Base-by-base conservation (phyloP, 139 green algal species). In the Mychonastes homosphaera region DNA sequence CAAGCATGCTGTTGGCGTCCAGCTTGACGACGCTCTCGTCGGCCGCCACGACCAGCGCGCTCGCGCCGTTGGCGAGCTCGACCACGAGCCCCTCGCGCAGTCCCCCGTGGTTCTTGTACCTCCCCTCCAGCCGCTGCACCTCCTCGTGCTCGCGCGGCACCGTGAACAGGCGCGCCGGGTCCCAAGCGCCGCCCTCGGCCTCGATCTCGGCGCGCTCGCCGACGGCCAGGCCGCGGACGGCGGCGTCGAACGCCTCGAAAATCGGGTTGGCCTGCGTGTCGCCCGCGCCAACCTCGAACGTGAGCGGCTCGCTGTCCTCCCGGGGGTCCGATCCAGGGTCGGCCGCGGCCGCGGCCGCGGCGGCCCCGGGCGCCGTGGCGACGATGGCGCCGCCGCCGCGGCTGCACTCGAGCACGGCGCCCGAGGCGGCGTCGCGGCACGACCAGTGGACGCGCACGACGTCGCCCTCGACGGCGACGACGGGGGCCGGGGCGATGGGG, bases 181-280 rank as follows among this genome's bases (percentile, higher is more conserved):
- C 69, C 83, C 85, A 95, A 32, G 87, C 79, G 1, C 78, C 81
- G 19, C 87, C 87, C 23, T 38, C 28, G 36, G 77, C 78, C 72
- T 82, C 69, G 19, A 86, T 57, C 13, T 68, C 55, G 10, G 62
- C 62, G 2, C 33, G 44, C 3, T 92, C 79, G 1, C 79, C 79
- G 9, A 88, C 71, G 0, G 67, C 70, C 39, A 94, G 52, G 5
- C 81, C 84, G 3, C 79, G 64, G 2, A 94, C 69, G 3, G 85
- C 86, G 33, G 82, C 80, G 53, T 94, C 86, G 77, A 94, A 92
- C 7, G 79, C 85, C 69, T 86, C 73, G 69, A 92, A 91, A 10
- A 95, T 53, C 8, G 74, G 75, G 63, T 95, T 95, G 23, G 79
- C 80, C 30, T 89, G 75, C 18, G 92, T 76, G 21, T 93, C 84